A percentile compares a stretch with the other conserved stretches of the same genome.
These are phyloP conservation scores for Coleophoma eucalyptorum DNA, from an alignment of 2,329 filamentous ascomycete genomes.

Conservation along the genomic window DNA sequence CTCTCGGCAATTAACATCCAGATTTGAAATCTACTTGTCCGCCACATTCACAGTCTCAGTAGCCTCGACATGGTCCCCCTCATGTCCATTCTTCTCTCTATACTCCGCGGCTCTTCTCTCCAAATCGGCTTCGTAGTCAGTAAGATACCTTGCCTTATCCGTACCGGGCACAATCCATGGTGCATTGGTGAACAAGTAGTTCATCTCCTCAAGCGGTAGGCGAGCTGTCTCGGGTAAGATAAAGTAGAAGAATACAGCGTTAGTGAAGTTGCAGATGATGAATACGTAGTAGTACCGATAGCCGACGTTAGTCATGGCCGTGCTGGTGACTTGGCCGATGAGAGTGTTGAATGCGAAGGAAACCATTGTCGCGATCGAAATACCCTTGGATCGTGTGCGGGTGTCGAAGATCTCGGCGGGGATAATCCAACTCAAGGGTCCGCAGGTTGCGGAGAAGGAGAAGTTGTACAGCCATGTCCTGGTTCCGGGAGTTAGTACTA, in stretches of 20 bases:
- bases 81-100: neutral
- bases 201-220: constrained; percentile 65
- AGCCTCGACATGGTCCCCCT: neutral
- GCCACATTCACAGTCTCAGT: neutral
- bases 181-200: constrained; percentile 60
- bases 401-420: constrained; percentile 76
- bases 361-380: constrained; percentile 70
- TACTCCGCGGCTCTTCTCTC: neutral
- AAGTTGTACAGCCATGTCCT: constrained; percentile 78
- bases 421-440: constrained; percentile 61
- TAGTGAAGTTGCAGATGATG: constrained; percentile 64
- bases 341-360: constrained; percentile 75
- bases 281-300: constrained; percentile 54
- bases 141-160: constrained; percentile 30
- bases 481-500: constrained; percentile 30
- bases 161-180: constrained; percentile 56
- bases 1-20: too few species aligned
- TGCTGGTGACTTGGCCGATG: constrained; percentile 66
- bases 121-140: neutral
- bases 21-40: neutral
- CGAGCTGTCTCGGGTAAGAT: constrained; percentile 64
- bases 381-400: constrained; percentile 69
- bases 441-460: constrained; percentile 67
- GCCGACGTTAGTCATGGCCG: constrained; percentile 42
- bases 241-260: constrained; percentile 64